phyloP scores from a whole-genome alignment of 257 asterid genomes.

The Nicotiana knightiana region DNA sequence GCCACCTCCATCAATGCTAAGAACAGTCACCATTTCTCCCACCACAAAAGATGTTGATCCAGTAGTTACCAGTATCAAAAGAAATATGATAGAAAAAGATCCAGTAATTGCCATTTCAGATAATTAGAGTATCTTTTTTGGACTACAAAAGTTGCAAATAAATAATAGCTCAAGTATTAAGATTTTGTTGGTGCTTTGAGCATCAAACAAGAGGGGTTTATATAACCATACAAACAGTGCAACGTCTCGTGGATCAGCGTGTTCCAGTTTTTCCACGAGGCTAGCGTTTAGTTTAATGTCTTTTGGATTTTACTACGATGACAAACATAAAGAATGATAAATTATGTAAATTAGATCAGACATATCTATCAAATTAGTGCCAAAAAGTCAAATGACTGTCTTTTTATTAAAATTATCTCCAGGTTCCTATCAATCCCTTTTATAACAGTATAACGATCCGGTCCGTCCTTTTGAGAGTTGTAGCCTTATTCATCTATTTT shows the following conservation, averaged over 20 bases:
- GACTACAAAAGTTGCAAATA: neutral
- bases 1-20: constrained; percentile 82
- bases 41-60: neutral
- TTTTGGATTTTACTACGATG: no score
- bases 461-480: no score
- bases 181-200: neutral
- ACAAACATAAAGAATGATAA: no score
- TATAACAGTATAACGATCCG: no score
- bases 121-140: neutral
- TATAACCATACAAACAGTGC: neutral
- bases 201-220: neutral
- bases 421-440: no score
- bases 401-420: no score
- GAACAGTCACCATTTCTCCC: constrained; percentile 28
- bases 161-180: constrained; percentile 5
- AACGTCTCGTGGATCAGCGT: neutral
- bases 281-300: no score
- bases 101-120: neutral
- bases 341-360: no score
- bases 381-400: no score
- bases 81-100: neutral
- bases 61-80: neutral
- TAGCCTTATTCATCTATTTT: no score
- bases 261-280: no score
- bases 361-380: no score